These are phyloP conservation scores for Synchytrium microbalum DNA, from an alignment of 371 early-diverging fungal genomes.

Conservation along the genomic window DNA sequence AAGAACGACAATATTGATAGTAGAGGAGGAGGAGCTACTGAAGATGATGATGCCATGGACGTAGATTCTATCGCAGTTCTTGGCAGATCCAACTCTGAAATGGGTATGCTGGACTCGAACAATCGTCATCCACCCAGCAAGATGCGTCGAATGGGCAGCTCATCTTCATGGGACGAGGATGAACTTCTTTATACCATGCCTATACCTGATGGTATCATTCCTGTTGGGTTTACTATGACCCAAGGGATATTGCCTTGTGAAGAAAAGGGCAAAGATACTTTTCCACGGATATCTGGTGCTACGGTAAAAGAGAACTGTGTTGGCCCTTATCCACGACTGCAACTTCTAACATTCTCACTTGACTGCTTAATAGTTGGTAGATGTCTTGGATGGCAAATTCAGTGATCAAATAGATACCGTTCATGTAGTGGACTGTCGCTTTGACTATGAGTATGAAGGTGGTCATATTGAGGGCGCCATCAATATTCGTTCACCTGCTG, in stretches of 20 bases:
- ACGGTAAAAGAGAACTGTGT: slow-evolving; percentile 4
- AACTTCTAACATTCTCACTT: not conserved
- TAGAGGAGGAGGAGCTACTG: too few relatives aligned
- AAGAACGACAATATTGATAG: too few relatives aligned
- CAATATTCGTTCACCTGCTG: slow-evolving; percentile 53
- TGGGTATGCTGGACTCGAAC: not conserved
- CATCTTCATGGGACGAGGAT: not conserved
- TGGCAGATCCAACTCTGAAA: too few relatives aligned
- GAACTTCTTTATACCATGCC: not conserved
- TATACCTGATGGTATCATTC: not conserved
- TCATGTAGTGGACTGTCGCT: slow-evolving; percentile 76
- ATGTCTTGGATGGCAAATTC: slow-evolving; percentile 30
- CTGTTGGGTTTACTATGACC: not conserved
- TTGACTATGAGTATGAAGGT: slow-evolving; percentile 78
- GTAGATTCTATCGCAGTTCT: not conserved
- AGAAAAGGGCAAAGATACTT: slow-evolving; percentile 11
- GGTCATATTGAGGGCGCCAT: slow-evolving; percentile 74
- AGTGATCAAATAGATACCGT: slow-evolving; percentile 26
- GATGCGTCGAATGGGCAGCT: not conserved
- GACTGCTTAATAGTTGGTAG: slow-evolving; percentile 15
- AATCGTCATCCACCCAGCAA: not conserved
- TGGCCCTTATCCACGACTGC: too few relatives aligned
- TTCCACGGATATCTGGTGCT: slow-evolving; percentile 6
- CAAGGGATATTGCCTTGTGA: not conserved
- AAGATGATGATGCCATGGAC: not conserved